Evolutionary conservation across 768 basidiomycete species (phyloP), one percentile per base, ranked within the genome.

Genomic region (Suillus subaureus): DNA sequence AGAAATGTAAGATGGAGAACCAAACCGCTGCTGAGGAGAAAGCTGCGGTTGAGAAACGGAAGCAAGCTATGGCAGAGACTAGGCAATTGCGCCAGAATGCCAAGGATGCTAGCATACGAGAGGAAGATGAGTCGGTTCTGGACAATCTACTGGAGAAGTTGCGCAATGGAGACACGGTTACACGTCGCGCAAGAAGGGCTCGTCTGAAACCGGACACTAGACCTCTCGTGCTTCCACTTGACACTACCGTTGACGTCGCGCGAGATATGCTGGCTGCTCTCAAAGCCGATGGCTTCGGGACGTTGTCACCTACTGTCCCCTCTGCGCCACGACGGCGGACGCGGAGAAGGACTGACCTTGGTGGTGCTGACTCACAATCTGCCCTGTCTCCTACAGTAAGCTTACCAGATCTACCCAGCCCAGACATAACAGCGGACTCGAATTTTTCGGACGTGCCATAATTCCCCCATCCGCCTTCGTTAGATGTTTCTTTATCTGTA

Each of bases 1-100:
- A 96, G 95, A 96, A 95, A 92, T 96, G 93, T 76, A 91, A 91
- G 75, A 64, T 74, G 18, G 92, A 96, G 47, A 97, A 97, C 73
- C 85, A 87, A 71, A 85, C 85, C 0, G 81, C 85, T 16, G 88
- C 87, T 0, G 92, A 95, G 68, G 92, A 95, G 72, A 87, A 84
- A 64, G 72, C 81, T 39, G 88, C 89, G 0, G 69, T 82, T 60
- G 89, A 94, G 77, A 89, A 85, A 73, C 88, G 95, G 61, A 88
- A 84, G 67, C 87, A 86, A 68, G 84, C 85, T 9, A 81, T 85
- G 60, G 89, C 93, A 69, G 88, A 91, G 67, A 81, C 79, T n/a
- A 85, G 81, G 73, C 79, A 83, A 40, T 84, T 78, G 58, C 85
- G 87, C 58, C 83, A 83, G 74, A 87, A 85, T 70, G 79, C 77